Conservation (phyloP, 2,329 filamentous ascomycete species). For the Boeremia exigua region DNA sequence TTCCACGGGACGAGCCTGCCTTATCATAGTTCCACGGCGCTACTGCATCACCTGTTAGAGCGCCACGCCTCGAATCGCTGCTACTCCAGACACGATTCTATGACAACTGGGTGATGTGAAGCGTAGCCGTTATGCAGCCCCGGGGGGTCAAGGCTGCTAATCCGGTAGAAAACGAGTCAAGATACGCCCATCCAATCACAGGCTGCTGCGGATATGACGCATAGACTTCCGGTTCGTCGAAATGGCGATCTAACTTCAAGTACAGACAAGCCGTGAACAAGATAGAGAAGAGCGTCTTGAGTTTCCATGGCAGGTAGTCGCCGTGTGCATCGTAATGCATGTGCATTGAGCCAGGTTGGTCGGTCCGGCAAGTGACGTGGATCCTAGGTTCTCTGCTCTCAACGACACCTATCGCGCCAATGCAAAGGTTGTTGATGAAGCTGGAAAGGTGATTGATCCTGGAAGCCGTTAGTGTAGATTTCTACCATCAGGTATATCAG, state of each 20-base stretch:
- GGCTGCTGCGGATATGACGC: conserved; percentile 14
- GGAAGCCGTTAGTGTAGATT: conserved; percentile 35
- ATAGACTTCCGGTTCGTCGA: conserved; percentile 29
- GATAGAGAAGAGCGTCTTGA: conserved; percentile 45
- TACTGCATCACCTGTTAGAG: conserved; percentile 37
- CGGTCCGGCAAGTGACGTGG: conserved; percentile 49
- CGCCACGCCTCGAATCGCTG: conserved; percentile 20
- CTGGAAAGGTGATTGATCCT: conserved; percentile 33
- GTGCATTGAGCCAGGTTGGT: conserved; percentile 45
- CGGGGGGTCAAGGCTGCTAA: conserved; percentile 34
- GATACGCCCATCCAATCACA: conserved; percentile 26
- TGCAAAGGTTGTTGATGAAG: conserved; percentile 36
- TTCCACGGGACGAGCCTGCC: conserved; percentile 36
- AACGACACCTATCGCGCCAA: conserved; percentile 46
- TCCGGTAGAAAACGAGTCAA: conserved; percentile 42
- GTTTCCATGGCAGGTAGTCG: conserved; percentile 35
- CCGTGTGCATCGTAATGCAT: conserved; percentile 44
- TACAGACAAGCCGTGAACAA: conserved; percentile 38
- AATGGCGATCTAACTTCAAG: conserved; percentile 43
- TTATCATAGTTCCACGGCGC: conserved; percentile 49
- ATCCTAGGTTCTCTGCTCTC: conserved; percentile 37
- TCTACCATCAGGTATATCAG: conserved; percentile 46
- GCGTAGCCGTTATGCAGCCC: conserved; percentile 27
- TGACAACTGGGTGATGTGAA: conserved; percentile 30
- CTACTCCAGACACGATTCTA: conserved; percentile 29